Base-by-base conservation (phyloP, 2,329 filamentous ascomycete species). In the Aspergillus ruber region DNA sequence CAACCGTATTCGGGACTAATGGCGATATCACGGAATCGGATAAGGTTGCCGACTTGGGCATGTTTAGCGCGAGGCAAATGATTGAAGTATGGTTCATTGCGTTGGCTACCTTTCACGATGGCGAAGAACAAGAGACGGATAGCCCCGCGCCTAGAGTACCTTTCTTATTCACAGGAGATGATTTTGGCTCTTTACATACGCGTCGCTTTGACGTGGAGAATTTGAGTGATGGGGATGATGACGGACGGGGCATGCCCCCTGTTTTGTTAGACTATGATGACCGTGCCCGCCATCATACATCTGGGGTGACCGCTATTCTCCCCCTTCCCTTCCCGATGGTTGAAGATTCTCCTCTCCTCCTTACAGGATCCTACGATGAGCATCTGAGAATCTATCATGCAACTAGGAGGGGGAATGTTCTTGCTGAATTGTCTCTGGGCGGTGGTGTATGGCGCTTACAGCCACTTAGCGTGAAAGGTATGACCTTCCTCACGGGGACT, bases 341-440 rank as follows among this genome's bases (percentile, higher is more conserved):
- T 7, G 71, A 77, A 7, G 71, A 72, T 3, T 74, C 75, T 1
- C 73, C 76, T 3, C 61, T 93, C 4, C 67, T 95, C 2, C 60
- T 95, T 2, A 96, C 90, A 0, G 93, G 93, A 3, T 94, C 88
- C 62, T 98, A 97, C 61, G 93, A 97, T 59, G 90, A 97, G 58
- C 75, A 78, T 51, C 73, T 97, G 15, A 81, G 91, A 10, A 74
- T 95, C 1, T 74, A 75, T 43, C 62, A 66, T 50, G 57, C 58
- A 20, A 63, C 55, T 4, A 57, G 58, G 5, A 49, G 71, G 13
- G 69, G 73, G 4, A 74, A 73, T 27, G 68, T 84, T 2, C 75
- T 90, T 4, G 77, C 81, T 0, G 82, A 89, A 50, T 57, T 76
- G 44, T 76, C 85, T 44, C 76, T 97, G 0, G 81, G 75, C 2